Evolutionary conservation across 805 yeast genomes (phyloP).

Genomic region (Ogataea pini): DNA sequence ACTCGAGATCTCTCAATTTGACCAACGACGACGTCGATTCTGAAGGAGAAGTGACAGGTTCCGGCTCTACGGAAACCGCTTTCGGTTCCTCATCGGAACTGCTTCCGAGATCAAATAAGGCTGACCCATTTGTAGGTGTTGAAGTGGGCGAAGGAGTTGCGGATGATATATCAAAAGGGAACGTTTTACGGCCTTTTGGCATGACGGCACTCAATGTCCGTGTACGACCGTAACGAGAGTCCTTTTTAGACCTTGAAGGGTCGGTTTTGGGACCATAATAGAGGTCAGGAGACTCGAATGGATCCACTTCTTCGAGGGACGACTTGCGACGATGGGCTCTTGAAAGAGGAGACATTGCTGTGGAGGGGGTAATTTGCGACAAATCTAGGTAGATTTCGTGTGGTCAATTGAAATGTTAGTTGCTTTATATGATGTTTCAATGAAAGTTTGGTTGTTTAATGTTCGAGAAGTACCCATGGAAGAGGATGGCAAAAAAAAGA

Average conservation of each 20-base stretch:
- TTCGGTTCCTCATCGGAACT: constrained; percentile 9
- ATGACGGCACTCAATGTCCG: constrained; percentile 52
- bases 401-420: background rate
- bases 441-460: background rate
- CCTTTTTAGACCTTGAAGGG: constrained; percentile 46
- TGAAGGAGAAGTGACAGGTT: constrained; percentile 10
- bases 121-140: constrained; percentile 17
- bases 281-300: constrained; percentile 65
- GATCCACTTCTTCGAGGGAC: constrained; percentile 55
- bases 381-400: background rate
- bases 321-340: constrained; percentile 32
- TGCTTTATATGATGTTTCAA: background rate
- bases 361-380: no score
- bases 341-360: constrained; percentile 1
- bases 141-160: constrained; percentile 14
- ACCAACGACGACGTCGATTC: constrained; percentile 26
- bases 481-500: background rate
- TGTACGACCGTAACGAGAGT: constrained; percentile 48
- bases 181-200: constrained; percentile 23
- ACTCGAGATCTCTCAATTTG: constrained; percentile 16
- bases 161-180: constrained; percentile 6
- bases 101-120: constrained; percentile 19
- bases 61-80: background rate
- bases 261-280: constrained; percentile 68
- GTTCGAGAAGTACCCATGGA: background rate